A percentile compares a stretch with the other conserved stretches of the same genome.
Evolutionary conservation across 2,329 filamentous ascomycete species (phyloP).

Genomic region (Colletotrichum orchidophilum): DNA sequence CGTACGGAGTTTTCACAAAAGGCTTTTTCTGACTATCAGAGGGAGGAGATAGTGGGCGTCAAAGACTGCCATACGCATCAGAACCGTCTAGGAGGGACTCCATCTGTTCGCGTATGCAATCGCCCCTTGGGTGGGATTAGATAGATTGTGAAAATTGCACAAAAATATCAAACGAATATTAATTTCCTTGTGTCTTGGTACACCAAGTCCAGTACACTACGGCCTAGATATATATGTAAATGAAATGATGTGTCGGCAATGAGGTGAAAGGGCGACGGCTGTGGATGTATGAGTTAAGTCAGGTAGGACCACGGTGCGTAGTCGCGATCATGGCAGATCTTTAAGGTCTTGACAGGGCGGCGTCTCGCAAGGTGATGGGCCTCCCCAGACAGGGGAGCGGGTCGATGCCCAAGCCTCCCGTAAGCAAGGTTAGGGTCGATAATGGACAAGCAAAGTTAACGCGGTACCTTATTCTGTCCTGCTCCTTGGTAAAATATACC

Average conservation of each 20-base stretch:
- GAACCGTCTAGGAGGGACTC: conserved; percentile 7
- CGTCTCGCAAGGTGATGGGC: no score
- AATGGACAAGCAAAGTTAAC: not conserved
- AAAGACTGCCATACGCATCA: conserved; percentile 4
- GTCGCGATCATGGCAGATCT: not conserved
- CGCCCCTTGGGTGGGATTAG: not conserved
- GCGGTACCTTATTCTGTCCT: not conserved
- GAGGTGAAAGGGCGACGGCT: not conserved
- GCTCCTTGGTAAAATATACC: not conserved
- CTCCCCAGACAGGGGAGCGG: no score
- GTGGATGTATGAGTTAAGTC: not conserved
- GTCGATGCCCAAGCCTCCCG: not conserved
- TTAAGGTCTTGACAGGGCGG: no score
- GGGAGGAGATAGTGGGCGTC: conserved; percentile 3
- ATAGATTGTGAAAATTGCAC: conserved; percentile 16
- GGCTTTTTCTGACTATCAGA: conserved; percentile 13
- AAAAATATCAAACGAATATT: conserved; percentile 4
- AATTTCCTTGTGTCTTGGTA: not conserved
- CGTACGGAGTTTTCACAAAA: conserved; percentile 32
- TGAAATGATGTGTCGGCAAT: not conserved
- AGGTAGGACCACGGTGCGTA: no score
- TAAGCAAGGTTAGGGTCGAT: not conserved
- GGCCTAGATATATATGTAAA: not conserved
- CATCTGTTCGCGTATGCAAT: not conserved
- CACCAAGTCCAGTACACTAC: no score